These are phyloP conservation scores for Austroboletus eburneus DNA, from an alignment of 768 basidiomycete species.

Conservation along the genomic window DNA sequence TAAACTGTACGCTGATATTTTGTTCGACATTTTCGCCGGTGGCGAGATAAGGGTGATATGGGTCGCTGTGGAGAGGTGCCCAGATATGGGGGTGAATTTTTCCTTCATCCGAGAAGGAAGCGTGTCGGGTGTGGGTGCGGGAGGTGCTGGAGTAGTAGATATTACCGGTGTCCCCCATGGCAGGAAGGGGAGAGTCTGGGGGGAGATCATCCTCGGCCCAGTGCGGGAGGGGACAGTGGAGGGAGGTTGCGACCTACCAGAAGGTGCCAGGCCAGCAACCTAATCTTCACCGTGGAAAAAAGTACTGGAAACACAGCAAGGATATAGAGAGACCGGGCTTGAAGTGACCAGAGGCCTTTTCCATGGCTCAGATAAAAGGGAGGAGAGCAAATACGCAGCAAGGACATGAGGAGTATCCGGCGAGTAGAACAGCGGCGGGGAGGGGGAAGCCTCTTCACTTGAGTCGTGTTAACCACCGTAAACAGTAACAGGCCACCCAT, in stretches of 20 bases:
- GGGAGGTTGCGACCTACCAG: constrained; percentile 18
- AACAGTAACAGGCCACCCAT: constrained; percentile 1
- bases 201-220: constrained; percentile 21
- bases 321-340: constrained; percentile 9
- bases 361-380: constrained; percentile 28
- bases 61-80: constrained; percentile 10
- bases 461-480: constrained; percentile 24
- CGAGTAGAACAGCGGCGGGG: constrained; percentile 16
- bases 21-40: constrained; percentile 10
- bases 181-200: constrained; percentile 5
- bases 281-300: constrained; percentile 31
- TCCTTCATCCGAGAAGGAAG: constrained; percentile 13
- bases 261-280: constrained; percentile 8
- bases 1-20: constrained; percentile 31
- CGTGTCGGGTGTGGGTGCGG: constrained; percentile 8
- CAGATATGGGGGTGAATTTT: constrained; percentile 18
- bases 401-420: constrained; percentile 27
- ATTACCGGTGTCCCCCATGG: constrained; percentile 20
- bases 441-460: constrained; percentile 18
- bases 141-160: constrained; percentile 11
- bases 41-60: constrained; percentile 14
- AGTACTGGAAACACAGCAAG: constrained; percentile 10
- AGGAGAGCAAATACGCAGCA: constrained; percentile 20
- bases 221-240: constrained; percentile 3
- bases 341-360: not conserved